Evolutionary conservation across 2,329 filamentous ascomycete genomes (phyloP), one percentile per base, ranked within the genome.

Genomic region (Alternaria triticimaculans): DNA sequence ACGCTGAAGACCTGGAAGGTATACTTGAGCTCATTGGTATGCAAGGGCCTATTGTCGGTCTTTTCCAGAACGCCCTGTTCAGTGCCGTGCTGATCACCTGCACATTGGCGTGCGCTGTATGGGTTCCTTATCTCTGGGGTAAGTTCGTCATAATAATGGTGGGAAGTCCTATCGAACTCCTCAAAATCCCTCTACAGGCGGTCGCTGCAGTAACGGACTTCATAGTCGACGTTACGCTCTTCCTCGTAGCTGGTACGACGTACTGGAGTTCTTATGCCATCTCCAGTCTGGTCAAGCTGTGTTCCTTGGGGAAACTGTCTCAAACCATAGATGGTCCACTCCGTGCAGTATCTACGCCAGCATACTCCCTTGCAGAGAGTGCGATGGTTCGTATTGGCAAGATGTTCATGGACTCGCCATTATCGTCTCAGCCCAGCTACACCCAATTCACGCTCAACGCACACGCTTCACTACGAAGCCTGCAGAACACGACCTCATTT

Each of bases 1-100:
- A 97, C 70, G 92, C 92, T 10, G 96, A 99, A 80, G 96, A 99
- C 75, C 89, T 99, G 15, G 96, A 99, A 77, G 96, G 96, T 0
- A 92, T 99, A 56, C 89, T 99, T 84, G 96, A 99, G 78, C 87
- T 99, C 15, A 91, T 99, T 63, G 96, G 96, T 41, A 96, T 99
- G 92, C 93, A 96, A 74, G 96, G 96, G 0, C 96, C 96, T 0
- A 85, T 99, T 4, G 90, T 91, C 14, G 94, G 93, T 3, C 86
- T 99, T 6, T 89, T 98, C 70, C 96, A 99, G 75, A 99, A 99
- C 71, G 94, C 92, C 59, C 89, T 97, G 15, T 99, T 99, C 80
- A 97, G 95, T 77, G 91, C 92, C 8, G 90, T 98, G 49, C 86
- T 99, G 26, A 93, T 99, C 9, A 78, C 92, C 1, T 88, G 95